Percentiles rank a stretch among this genome's conserved stretches.
These are phyloP conservation scores for Alternaria conjuncta DNA, from an alignment of 2,329 filamentous ascomycete genomes.

Conservation along the genomic window DNA sequence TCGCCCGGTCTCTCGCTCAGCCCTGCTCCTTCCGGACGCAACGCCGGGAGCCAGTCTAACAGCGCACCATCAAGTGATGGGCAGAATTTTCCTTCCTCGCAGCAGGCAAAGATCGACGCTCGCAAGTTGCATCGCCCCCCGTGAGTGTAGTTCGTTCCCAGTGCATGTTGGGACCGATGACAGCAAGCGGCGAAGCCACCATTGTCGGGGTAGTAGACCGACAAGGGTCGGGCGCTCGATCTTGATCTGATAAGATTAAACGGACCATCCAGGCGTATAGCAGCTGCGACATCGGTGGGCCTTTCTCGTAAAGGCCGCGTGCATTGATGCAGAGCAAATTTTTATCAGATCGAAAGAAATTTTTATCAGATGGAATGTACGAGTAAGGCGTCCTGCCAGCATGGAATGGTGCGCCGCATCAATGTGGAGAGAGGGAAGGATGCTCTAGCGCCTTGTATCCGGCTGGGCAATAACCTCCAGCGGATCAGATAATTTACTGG, in stretches of 20 bases:
- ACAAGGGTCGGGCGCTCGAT: conserved; percentile 17
- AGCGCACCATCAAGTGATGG: conserved; percentile 15
- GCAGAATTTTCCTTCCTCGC: conserved; percentile 11
- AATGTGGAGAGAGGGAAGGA: conserved; percentile 13
- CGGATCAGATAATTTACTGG: conserved; percentile 22
- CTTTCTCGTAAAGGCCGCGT: neutral
- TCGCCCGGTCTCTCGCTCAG: conserved; percentile 13
- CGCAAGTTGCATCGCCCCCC: neutral
- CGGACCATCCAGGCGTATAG: too few species aligned
- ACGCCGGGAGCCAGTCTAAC: conserved; percentile 17
- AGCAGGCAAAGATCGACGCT: conserved; percentile 21
- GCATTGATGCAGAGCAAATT: conserved; percentile 14
- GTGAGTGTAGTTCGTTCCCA: conserved; percentile 5
- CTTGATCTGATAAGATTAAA: conserved; percentile 39
- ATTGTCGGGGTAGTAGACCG: neutral
- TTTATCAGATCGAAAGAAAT: conserved; percentile 27
- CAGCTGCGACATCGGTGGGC: conserved; percentile 23
- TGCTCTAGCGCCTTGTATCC: conserved; percentile 6
- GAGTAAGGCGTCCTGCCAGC: neutral
- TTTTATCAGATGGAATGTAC: conserved; percentile 32
- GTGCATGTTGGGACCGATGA: conserved; percentile 15
- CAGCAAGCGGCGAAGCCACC: conserved; percentile 16
- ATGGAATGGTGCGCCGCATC: neutral
- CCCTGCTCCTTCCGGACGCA: conserved; percentile 23
- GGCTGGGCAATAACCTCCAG: conserved; percentile 7